phyloP scores from a whole-genome alignment of 2,329 filamentous ascomycete genomes.

The Apiospora malaysiana region DNA sequence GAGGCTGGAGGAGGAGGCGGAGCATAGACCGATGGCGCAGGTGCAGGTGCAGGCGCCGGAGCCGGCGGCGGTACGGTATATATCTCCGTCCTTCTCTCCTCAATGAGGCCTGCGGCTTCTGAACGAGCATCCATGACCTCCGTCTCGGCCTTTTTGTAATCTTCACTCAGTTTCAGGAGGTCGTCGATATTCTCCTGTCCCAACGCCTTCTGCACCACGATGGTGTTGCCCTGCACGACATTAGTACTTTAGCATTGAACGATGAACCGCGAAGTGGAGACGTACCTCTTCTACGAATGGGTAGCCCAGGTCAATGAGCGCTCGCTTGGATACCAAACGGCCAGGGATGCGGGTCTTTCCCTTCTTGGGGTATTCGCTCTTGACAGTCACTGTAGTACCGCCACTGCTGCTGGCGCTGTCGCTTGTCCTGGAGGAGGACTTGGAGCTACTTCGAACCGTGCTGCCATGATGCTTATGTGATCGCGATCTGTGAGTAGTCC shows the following conservation, averaged over 20 bases:
- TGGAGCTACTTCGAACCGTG: constrained; percentile 44
- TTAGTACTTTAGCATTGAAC: constrained; percentile 39
- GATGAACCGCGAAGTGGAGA: constrained; percentile 25
- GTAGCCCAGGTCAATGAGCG: constrained; percentile 84
- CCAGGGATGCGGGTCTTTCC: constrained; percentile 90
- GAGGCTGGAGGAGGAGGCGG: constrained; percentile 32
- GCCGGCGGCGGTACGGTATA: constrained; percentile 42
- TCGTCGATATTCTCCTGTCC: constrained; percentile 92
- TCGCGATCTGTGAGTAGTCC: constrained; percentile 44
- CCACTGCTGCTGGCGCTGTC: constrained; percentile 54
- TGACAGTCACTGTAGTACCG: constrained; percentile 53
- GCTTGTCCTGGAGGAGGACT: constrained; percentile 46
- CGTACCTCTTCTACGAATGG: constrained; percentile 85
- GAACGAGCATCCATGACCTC: constrained; percentile 54
- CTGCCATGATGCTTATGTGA: constrained; percentile 42
- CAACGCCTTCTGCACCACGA: constrained; percentile 83
- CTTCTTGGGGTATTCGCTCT: constrained; percentile 75
- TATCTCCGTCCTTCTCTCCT: constrained; percentile 55
- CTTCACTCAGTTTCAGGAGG: constrained; percentile 81
- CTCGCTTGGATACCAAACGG: constrained; percentile 78
- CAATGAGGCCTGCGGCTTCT: constrained; percentile 51
- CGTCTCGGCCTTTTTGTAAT: constrained; percentile 66
- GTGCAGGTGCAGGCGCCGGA: constrained; percentile 31
- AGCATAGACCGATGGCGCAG: constrained; percentile 33
- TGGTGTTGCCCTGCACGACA: constrained; percentile 70